Percentiles rank a stretch among this genome's conserved stretches.
Evolutionary conservation across 352 stramenopile genomes (phyloP).

Genomic region (Phytophthora podocarpi): DNA sequence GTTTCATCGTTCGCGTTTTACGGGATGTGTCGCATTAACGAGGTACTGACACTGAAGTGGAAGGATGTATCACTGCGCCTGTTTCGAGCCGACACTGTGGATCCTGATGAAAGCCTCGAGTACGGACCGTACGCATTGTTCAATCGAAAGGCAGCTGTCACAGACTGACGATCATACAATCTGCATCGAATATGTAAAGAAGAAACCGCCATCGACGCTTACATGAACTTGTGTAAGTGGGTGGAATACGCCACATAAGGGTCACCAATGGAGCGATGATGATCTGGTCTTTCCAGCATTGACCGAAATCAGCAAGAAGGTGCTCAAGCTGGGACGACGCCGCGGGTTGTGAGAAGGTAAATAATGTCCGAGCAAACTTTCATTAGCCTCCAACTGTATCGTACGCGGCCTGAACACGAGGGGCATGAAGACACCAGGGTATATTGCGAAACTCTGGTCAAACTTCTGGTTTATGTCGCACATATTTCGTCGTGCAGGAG

Average conservation of each 20-base stretch:
- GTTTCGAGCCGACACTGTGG: neutral
- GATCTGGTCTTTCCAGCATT: slow-evolving; percentile 10
- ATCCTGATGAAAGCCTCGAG: neutral
- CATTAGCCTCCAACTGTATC: slow-evolving; percentile 15
- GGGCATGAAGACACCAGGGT: neutral
- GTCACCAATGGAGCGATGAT: slow-evolving; percentile 9
- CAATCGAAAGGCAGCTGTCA: neutral
- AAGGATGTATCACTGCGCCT: slow-evolving; percentile 5
- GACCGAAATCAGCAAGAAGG: slow-evolving; percentile 1
- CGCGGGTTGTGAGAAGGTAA: slow-evolving; percentile 1
- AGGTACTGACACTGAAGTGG: slow-evolving; percentile 11
- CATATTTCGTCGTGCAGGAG: slow-evolving; percentile 6
- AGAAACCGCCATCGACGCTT: neutral
- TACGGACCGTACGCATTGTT: slow-evolving; percentile 5
- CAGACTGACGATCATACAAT: slow-evolving; percentile 7
- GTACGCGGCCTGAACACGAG: neutral
- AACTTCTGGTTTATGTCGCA: slow-evolving; percentile 16
- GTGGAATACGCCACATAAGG: neutral
- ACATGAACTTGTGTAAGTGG: slow-evolving; percentile 13
- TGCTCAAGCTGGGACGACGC: neutral
- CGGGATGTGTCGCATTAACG: slow-evolving; percentile 23
- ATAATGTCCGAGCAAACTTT: slow-evolving; percentile 13
- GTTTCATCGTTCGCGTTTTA: slow-evolving; percentile 15
- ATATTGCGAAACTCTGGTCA: slow-evolving; percentile 8
- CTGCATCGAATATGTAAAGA: neutral